Percentiles rank a stretch among this genome's conserved stretches.
Conservation (phyloP, 768 basidiomycete species). For the Kondoa malvinella region DNA sequence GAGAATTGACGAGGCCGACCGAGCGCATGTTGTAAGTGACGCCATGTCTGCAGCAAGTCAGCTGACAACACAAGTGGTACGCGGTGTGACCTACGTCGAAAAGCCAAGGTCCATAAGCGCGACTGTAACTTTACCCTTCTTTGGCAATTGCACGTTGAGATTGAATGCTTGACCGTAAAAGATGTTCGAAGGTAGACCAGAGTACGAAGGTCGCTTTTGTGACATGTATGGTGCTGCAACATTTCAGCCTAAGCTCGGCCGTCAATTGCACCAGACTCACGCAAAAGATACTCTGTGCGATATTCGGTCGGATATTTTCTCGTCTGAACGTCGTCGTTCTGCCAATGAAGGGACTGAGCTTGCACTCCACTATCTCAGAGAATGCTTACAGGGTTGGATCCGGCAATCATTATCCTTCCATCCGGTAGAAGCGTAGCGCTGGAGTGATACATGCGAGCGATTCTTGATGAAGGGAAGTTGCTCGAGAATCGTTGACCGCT, state of each 20-base stretch:
- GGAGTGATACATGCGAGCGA: slow-evolving; percentile 76
- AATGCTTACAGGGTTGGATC: slow-evolving; percentile 80
- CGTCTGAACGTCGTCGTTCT: slow-evolving; percentile 2
- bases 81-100: neutral
- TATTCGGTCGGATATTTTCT: slow-evolving; percentile 17
- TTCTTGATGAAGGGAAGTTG: slow-evolving; percentile 40
- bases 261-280: slow-evolving; percentile 27
- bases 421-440: slow-evolving; percentile 72
- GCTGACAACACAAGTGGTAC: neutral
- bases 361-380: slow-evolving; percentile 27
- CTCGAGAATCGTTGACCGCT: slow-evolving; percentile 49
- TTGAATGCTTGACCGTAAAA: neutral
- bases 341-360: neutral
- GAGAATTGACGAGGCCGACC: neutral
- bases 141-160: neutral
- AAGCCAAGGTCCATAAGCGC: neutral
- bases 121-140: neutral
- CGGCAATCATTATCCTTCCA: slow-evolving; percentile 68
- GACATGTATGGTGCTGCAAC: neutral
- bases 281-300: slow-evolving; percentile 34
- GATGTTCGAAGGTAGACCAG: neutral
- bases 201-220: neutral
- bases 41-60: neutral
- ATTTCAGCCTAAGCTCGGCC: neutral
- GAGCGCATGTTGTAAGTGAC: neutral